Percentiles rank a stretch among this genome's conserved stretches.
These are phyloP conservation scores for Narthecium ossifragum DNA, from an alignment of 106 monocot genomes.

Conservation along the genomic window DNA sequence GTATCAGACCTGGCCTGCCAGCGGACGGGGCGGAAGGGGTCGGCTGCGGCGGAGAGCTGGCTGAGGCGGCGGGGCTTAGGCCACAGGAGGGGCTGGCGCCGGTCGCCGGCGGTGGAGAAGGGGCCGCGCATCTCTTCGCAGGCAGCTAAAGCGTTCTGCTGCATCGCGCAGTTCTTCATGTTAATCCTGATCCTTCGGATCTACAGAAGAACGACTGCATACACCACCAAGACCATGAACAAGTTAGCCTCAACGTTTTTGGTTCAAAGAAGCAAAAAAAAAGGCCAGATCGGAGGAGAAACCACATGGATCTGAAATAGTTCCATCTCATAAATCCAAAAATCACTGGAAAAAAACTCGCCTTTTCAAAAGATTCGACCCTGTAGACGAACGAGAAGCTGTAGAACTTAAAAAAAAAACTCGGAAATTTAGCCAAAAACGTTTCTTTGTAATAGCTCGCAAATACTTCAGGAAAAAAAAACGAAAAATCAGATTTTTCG, in stretches of 20 bases:
- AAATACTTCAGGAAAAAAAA: too few species aligned
- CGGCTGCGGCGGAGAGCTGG: conserved; percentile 23
- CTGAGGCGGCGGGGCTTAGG: conserved; percentile 65
- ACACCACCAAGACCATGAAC: neutral
- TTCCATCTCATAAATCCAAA: neutral
- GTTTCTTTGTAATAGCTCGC: too few species aligned
- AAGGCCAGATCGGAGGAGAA: neutral
- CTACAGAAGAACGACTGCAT: neutral
- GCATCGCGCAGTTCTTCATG: conserved; percentile 35
- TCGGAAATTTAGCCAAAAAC: too few species aligned
- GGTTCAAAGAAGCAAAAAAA: neutral
- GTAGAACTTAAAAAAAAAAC: too few species aligned
- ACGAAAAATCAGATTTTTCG: too few species aligned
- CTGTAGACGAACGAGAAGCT: too few species aligned
- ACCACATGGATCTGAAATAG: neutral
- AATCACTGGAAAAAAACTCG: too few species aligned
- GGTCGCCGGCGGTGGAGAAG: conserved; percentile 5
- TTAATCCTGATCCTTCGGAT: neutral
- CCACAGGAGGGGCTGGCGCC: conserved; percentile 43
- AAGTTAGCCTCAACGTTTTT: neutral
- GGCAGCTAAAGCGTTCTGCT: conserved; percentile 27
- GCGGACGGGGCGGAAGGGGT: conserved; percentile 26
- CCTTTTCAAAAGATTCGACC: too few species aligned
- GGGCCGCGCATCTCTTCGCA: conserved; percentile 22
- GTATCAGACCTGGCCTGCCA: neutral